Percentiles rank a stretch among this genome's conserved stretches.
These are phyloP conservation scores for Strobilomyces confusus DNA, from an alignment of 768 basidiomycete genomes.

Conservation along the genomic window DNA sequence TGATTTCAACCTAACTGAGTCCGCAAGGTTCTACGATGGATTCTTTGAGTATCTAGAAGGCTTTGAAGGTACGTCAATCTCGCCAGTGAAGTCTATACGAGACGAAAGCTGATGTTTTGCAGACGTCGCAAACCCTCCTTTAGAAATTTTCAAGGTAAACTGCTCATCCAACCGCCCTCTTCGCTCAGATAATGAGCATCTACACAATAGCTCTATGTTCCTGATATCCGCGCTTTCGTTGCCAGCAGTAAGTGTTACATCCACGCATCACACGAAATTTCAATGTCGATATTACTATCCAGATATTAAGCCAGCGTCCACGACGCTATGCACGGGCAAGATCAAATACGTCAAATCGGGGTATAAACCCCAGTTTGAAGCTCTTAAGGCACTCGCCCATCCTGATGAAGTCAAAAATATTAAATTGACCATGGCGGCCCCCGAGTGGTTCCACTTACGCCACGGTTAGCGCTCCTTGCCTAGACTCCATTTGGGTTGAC, in stretches of 20 bases:
- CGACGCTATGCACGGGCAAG: constrained; percentile 45
- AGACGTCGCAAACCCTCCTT: constrained; percentile 20
- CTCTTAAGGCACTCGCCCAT: constrained; percentile 52
- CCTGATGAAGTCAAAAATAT: constrained; percentile 61
- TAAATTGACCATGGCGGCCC: constrained; percentile 70
- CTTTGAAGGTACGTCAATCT: constrained; percentile 19
- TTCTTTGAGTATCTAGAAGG: constrained; percentile 27
- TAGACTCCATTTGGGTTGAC: neutral
- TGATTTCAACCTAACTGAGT: neutral
- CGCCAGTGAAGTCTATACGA: neutral
- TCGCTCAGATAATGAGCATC: neutral
- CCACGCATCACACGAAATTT: neutral
- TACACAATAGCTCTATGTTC: constrained; percentile 22
- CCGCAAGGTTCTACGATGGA: constrained; percentile 26
- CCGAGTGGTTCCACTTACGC: constrained; percentile 68
- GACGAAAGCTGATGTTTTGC: constrained; percentile 1
- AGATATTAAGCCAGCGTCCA: constrained; percentile 22
- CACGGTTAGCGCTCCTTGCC: constrained; percentile 40
- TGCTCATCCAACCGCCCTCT: too few species aligned
- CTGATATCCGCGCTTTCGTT: constrained; percentile 21
- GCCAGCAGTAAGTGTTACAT: constrained; percentile 12
- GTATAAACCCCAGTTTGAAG: constrained; percentile 61
- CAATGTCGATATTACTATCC: neutral
- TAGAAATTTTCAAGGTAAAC: constrained; percentile 26
- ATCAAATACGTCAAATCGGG: constrained; percentile 59